Evolutionary conservation across 345 rosid genomes (phyloP), one percentile per base, ranked within the genome.

Genomic region (Rhodomyrtus tomentosa): DNA sequence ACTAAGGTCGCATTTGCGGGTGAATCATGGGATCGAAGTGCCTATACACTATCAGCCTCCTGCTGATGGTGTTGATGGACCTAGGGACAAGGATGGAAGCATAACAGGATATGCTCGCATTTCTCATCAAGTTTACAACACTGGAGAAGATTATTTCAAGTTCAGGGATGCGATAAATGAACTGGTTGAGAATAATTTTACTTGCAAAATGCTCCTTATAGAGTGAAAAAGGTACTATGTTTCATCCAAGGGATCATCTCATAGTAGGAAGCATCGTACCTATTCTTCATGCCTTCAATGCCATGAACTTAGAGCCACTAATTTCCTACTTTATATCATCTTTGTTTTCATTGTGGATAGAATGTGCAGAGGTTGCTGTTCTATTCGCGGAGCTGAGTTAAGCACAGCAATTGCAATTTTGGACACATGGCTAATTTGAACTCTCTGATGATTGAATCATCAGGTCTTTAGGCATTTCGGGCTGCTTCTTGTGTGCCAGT

Each of bases 101-200:
- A 84, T 93, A 11, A 91, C 99, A 0, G 98, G 95, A 1, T 97
- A 95, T 87, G 98, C 93, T 18, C 89, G 98, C 50, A 94, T 95
- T 83, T 97, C 99, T 55, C 88, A 92, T 87, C 99, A 97, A 87
- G 90, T 97, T 83, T 97, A 97, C 87, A 97, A 97, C 87, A 93
- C 91, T 84, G 89, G 86, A 81, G 95, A 91, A 48, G 98, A 97
- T 86, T 97, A 94, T 87, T 87, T 91, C 92, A 93, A 83, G 90
- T 92, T 95, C 32, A 91, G 94, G 87, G 95, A 97, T 84, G 95
- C 94, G 5, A 50, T 94, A 13, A 87, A 92, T 56, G 87, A 88
- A 68, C 90, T 94, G 82, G 94, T 93, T 42, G 58, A 55, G 48
- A 92, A 92, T 81, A 91, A 92, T 73, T 89, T 93, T 85, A 92